Evolutionary conservation across 2,329 filamentous ascomycete species (phyloP).

Genomic region (Fusarium fracticaudum): DNA sequence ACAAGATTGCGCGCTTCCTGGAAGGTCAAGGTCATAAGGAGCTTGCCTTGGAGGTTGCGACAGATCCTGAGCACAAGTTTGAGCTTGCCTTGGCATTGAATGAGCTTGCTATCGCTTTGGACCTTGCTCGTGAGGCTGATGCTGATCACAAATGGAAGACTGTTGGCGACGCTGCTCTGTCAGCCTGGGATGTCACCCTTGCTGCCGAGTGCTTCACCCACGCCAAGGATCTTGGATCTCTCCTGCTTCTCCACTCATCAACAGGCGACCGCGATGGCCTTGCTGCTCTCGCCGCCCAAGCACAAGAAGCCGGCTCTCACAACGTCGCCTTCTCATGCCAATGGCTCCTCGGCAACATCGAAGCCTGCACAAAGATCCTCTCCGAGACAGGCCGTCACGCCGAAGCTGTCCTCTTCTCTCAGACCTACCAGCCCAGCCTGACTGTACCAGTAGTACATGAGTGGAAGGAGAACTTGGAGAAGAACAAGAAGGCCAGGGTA

Average conservation of each 20-base stretch:
- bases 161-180: slow-evolving; percentile 89
- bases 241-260: slow-evolving; percentile 88
- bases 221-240: slow-evolving; percentile 88
- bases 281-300: slow-evolving; percentile 75
- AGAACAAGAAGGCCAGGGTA: slow-evolving; percentile 85
- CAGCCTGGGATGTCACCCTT: slow-evolving; percentile 85
- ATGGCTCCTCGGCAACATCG: slow-evolving; percentile 87
- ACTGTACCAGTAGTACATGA: slow-evolving; percentile 72
- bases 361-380: slow-evolving; percentile 83
- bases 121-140: slow-evolving; percentile 83
- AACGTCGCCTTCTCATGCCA: slow-evolving; percentile 93
- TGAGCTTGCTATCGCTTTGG: slow-evolving; percentile 84
- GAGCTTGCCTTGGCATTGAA: slow-evolving; percentile 87
- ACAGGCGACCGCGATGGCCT: slow-evolving; percentile 83
- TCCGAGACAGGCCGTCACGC: slow-evolving; percentile 80
- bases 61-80: slow-evolving; percentile 95
- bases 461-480: slow-evolving; percentile 89
- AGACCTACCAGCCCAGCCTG: slow-evolving; percentile 92
- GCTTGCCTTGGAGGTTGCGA: slow-evolving; percentile 91
- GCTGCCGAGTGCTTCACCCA: slow-evolving; percentile 94
- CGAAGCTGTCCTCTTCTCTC: slow-evolving; percentile 90
- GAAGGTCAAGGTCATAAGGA: slow-evolving; percentile 98
- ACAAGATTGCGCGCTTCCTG: slow-evolving; percentile 97
- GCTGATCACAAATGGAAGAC: slow-evolving; percentile 99
- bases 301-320: slow-evolving; percentile 80